Evolutionary conservation across 129 eudicot genomes (phyloP).

Genomic region (Arctium minus): DNA sequence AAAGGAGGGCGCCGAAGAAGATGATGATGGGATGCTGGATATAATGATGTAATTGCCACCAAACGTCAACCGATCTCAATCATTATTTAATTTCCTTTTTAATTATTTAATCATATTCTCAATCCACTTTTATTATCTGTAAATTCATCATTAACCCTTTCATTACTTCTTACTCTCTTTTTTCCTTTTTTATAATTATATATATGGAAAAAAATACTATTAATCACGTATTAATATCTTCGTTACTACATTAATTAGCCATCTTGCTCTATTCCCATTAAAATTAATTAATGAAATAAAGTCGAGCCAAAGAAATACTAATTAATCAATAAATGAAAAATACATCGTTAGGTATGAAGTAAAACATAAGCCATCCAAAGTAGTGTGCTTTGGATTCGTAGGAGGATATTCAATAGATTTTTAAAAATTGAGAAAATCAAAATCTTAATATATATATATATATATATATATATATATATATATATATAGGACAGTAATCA

Average conservation of each 20-base stretch:
- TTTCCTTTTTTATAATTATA: too few relatives aligned
- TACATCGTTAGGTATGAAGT: background rate
- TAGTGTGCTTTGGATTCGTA: too few relatives aligned
- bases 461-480: too few relatives aligned
- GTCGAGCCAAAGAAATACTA: background rate
- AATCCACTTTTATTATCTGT: slow-evolving; percentile 21
- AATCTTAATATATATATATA: too few relatives aligned
- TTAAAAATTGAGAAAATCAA: too few relatives aligned
- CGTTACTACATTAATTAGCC: background rate
- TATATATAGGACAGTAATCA: too few relatives aligned
- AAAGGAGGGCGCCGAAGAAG: slow-evolving; percentile 3
- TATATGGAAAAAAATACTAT: too few relatives aligned
- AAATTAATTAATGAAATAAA: too few relatives aligned
- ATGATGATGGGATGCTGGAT: slow-evolving; percentile 17
- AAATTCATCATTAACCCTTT: background rate
- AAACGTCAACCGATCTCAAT: slow-evolving; percentile 24
- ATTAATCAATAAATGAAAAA: background rate
- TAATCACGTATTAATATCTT: too few relatives aligned
- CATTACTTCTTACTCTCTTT: background rate
- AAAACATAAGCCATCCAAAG: background rate
- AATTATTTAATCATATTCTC: slow-evolving; percentile 2
- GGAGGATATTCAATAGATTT: too few relatives aligned
- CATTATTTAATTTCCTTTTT: slow-evolving; percentile 3
- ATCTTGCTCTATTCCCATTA: background rate
- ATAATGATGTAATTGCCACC: slow-evolving; percentile 33